Conservation (phyloP, 306 rosid genomes). For the Lagenaria siceraria region DNA sequence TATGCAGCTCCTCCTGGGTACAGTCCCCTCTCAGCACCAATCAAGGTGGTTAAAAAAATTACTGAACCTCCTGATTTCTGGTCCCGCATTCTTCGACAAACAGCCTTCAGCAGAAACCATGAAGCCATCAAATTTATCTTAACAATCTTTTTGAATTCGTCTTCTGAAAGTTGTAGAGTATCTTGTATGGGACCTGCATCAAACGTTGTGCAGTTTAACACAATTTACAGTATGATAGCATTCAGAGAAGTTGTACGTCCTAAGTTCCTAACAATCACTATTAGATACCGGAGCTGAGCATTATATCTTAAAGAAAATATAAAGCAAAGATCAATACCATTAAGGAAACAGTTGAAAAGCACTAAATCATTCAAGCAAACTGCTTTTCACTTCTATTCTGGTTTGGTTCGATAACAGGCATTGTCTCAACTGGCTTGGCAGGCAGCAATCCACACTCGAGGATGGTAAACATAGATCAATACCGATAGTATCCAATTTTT, state of each 20-base stretch:
- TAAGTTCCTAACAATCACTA: neutral
- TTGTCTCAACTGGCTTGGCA: neutral
- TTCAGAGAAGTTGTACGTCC: neutral
- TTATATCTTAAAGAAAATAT: neutral
- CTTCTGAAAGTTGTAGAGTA: constrained; percentile 38
- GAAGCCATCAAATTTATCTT: constrained; percentile 61
- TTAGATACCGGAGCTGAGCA: neutral
- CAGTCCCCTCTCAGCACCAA: constrained; percentile 65
- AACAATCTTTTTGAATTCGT: constrained; percentile 46
- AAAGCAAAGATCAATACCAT: neutral
- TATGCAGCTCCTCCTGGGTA: constrained; percentile 67
- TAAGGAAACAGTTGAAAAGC: neutral
- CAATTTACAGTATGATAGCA: neutral
- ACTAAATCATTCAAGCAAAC: neutral
- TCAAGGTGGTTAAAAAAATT: constrained; percentile 41
- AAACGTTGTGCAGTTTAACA: neutral
- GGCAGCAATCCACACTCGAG: neutral
- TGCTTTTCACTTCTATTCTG: neutral
- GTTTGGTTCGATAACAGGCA: neutral
- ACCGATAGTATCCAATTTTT: neutral
- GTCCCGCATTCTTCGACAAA: constrained; percentile 56
- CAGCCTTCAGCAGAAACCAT: constrained; percentile 65
- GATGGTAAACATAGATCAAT: neutral
- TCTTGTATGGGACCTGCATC: constrained; percentile 53
- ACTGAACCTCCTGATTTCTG: constrained; percentile 65